Evolutionary conservation across 495 filamentous ascomycete species (phyloP).

Genomic region (Penicillium canescens): DNA sequence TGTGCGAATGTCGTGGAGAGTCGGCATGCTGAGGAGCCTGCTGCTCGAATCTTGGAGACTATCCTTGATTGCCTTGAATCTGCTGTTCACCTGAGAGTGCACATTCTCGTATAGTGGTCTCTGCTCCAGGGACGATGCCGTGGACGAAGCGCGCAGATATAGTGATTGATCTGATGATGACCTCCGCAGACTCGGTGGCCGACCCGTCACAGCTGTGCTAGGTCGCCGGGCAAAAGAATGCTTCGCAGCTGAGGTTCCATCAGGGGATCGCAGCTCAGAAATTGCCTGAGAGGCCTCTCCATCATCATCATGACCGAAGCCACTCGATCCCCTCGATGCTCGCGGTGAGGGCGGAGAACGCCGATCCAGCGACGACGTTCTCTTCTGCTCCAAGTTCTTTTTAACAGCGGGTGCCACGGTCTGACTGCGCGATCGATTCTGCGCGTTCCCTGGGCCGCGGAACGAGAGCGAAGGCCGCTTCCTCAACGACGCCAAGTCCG

Average conservation of each 20-base stretch:
- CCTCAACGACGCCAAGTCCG: constrained; percentile 42
- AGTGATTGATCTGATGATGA: constrained; percentile 77
- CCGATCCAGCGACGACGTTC: constrained; percentile 15
- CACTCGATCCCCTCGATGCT: background rate
- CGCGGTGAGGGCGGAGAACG: background rate
- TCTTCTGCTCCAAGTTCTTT: background rate
- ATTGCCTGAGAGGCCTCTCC: constrained; percentile 21
- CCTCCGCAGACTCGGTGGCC: constrained; percentile 51
- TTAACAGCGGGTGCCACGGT: constrained; percentile 19
- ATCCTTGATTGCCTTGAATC: constrained; percentile 89
- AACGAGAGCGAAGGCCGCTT: constrained; percentile 51
- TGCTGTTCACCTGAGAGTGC: constrained; percentile 74
- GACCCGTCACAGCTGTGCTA: constrained; percentile 21
- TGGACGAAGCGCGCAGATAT: constrained; percentile 62
- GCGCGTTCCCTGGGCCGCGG: constrained; percentile 27
- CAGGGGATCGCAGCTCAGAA: constrained; percentile 31
- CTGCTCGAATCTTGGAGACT: constrained; percentile 79
- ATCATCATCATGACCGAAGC: constrained; percentile 11
- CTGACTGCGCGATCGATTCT: constrained; percentile 32
- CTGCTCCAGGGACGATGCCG: constrained; percentile 81
- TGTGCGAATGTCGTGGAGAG: constrained; percentile 48
- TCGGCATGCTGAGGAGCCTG: constrained; percentile 64
- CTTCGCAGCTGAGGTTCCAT: constrained; percentile 31
- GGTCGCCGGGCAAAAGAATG: constrained; percentile 35
- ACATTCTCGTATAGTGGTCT: constrained; percentile 82